phyloP scores from a whole-genome alignment of 805 yeast species.

The Monosporozyma servazzii region DNA sequence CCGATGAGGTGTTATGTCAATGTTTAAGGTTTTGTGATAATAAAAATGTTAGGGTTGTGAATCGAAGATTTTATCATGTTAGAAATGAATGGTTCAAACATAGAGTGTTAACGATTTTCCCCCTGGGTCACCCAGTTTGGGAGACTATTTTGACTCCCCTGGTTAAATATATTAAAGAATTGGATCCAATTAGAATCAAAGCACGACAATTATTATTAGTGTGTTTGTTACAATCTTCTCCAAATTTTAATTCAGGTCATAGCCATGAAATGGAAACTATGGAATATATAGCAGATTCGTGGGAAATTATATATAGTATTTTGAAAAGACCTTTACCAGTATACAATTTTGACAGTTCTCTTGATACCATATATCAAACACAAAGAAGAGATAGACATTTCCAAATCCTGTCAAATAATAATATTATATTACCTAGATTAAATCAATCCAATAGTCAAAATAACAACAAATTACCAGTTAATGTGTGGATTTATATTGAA shows the following conservation, averaged over 20 bases:
- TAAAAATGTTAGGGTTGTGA: neutral
- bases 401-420: neutral
- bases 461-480: constrained; percentile 7
- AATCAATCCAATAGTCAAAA: neutral
- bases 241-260: too few relatives aligned
- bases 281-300: constrained; percentile 15
- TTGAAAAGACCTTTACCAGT: constrained; percentile 4
- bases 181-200: constrained; percentile 10
- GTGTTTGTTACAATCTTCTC: too few relatives aligned
- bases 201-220: neutral
- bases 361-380: neutral
- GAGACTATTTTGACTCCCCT: constrained; percentile 1
- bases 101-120: constrained; percentile 6
- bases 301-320: constrained; percentile 15
- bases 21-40: neutral
- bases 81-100: constrained; percentile 12
- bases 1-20: constrained; percentile 1
- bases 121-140: constrained; percentile 7
- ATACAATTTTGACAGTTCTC: constrained; percentile 3
- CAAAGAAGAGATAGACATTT: constrained; percentile 3
- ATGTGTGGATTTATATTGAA: constrained; percentile 16
- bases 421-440: constrained; percentile 3
- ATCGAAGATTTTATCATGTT: neutral
- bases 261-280: neutral
- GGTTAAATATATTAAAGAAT: constrained; percentile 5